Base-by-base conservation (phyloP, 768 basidiomycete genomes). In the Suillus clintonianus region DNA sequence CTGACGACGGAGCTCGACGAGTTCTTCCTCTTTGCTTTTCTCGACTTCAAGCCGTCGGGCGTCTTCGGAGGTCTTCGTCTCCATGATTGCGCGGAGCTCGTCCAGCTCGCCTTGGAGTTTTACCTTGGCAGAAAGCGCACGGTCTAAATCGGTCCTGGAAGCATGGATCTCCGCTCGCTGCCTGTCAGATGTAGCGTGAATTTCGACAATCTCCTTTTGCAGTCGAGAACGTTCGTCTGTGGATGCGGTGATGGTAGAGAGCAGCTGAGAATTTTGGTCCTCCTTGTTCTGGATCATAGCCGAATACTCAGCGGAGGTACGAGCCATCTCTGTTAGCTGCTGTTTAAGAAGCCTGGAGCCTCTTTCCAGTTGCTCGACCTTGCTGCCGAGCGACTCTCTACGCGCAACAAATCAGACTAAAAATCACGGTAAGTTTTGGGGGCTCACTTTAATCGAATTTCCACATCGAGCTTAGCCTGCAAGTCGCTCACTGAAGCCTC, bases 21-120 rank as follows among this genome's bases (percentile, higher is more conserved):
- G 86, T 75, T 99, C 97, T 51, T 86, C 82, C 67, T 98, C 95
- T 69, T 89, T 93, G 76, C 91, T 90, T 75, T 89, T 89, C 73
- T 95, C 93, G 0, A 88, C 94, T 71, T 97, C 92, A 39, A 83
- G 85, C 19, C 92, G 86, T 36, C 89, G 89, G 10, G 86, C 90
- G 70, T 95, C 95, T 74, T 98, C 95, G 30, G 88, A 89, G 0
- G 89, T 85, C 74, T 95, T 97, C 1, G 92, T 91, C 53, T 89
- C 88, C 79, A 97, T 85, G 15, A 92, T 78, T n/a, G 85, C 79
- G 8, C 95, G 89, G 9, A 99, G 81, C 65, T 93, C 90, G 69
- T 97, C 95, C 13, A 97, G 80, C 75, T 97, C 96, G 45, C 82
- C 84, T 69, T 93, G 88, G 3, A 97, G 79, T 69, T 89, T 91